Conservation (phyloP, 2,329 filamentous ascomycete genomes). For the Akanthomyces uredinophilus region DNA sequence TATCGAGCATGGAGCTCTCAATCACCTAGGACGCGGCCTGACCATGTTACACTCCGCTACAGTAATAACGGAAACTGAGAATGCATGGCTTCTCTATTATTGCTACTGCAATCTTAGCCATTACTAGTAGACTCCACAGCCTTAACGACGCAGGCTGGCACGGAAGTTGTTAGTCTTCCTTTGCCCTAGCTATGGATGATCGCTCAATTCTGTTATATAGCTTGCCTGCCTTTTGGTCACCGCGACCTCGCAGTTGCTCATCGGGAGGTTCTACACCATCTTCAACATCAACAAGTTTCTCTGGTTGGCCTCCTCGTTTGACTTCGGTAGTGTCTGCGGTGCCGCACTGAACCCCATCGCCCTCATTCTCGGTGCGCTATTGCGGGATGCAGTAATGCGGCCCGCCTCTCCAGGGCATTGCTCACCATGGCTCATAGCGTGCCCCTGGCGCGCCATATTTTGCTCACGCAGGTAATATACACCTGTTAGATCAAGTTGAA, state of each 20-base stretch:
- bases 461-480: not conserved
- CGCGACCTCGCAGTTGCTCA: conserved; percentile 2
- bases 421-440: conserved; percentile 13
- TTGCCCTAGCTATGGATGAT: not conserved
- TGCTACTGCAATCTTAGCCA: conserved; percentile 1
- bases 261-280: conserved; percentile 14
- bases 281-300: conserved; percentile 40
- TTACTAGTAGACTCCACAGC: not conserved
- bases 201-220: not conserved
- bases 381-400: conserved; percentile 15
- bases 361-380: conserved; percentile 14
- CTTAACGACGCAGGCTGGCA: conserved; percentile 2
- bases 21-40: not conserved
- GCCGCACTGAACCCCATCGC: conserved; percentile 31
- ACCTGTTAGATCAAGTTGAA: not conserved
- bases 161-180: not conserved
- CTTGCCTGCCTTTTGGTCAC: not conserved
- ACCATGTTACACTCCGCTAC: not conserved
- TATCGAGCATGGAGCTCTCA: not conserved
- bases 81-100: not conserved
- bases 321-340: conserved; percentile 31
- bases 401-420: conserved; percentile 14
- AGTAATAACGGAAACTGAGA: not conserved
- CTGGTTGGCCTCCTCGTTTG: conserved; percentile 21
- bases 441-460: not conserved